These are phyloP conservation scores for Bassia scoparia DNA, from an alignment of 148 eudicot genomes.

Conservation along the genomic window DNA sequence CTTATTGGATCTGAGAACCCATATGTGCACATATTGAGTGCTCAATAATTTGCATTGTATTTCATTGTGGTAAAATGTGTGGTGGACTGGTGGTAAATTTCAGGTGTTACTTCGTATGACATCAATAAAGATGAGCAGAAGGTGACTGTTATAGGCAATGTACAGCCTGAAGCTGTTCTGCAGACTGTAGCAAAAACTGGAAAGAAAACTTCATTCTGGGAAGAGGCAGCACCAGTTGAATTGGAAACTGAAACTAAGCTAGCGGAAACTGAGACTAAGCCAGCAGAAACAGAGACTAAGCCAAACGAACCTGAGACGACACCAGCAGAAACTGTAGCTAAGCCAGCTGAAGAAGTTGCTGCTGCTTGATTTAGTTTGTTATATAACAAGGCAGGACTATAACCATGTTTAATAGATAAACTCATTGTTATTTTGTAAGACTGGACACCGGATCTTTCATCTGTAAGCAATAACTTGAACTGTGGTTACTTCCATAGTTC, in stretches of 20 bases:
- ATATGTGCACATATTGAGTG: no score
- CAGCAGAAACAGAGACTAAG: conserved; percentile 13
- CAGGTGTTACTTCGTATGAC: conserved; percentile 75
- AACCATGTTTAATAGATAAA: not conserved
- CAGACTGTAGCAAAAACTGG: conserved; percentile 88
- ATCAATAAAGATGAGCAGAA: conserved; percentile 69
- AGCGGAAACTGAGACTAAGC: conserved; percentile 5
- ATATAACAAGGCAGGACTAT: not conserved
- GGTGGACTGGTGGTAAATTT: not conserved
- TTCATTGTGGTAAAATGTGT: not conserved
- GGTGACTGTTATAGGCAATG: conserved; percentile 87
- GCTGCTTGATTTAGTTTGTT: conserved; percentile 6
- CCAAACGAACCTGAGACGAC: conserved; percentile 9
- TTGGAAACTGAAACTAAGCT: conserved; percentile 23
- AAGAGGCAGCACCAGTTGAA: conserved; percentile 38
- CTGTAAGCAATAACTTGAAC: conserved; percentile 13
- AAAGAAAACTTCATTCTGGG: conserved; percentile 74
- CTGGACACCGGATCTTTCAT: not conserved
- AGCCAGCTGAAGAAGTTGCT: conserved; percentile 15
- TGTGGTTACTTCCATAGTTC: conserved; percentile 1
- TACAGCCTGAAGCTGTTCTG: conserved; percentile 72
- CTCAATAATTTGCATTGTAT: no score
- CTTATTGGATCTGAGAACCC: no score
- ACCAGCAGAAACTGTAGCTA: conserved; percentile 5
- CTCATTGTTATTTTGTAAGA: not conserved